Evolutionary conservation across 1,284 basidiomycete genomes (phyloP), one percentile per base, ranked within the genome.

Genomic region (Irpex lacteus): DNA sequence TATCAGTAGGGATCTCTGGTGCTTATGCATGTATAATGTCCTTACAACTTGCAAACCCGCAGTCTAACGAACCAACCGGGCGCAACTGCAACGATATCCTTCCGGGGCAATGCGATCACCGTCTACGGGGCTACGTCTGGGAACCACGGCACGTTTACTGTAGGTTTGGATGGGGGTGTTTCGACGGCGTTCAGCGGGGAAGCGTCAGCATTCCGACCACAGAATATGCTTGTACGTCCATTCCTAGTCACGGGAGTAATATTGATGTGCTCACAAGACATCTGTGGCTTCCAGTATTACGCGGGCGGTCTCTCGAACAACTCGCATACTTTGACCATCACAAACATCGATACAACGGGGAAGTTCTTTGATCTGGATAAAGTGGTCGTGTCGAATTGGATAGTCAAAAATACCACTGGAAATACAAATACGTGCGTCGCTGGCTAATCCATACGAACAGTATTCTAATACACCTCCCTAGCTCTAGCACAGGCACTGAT

Each of bases 121-220:
- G 40, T 65, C 2, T 65, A 65, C 21, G 64, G 64, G 15, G 61
- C 59, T 18, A 65, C 64, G 9, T 59, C 64, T 8, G 13, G 8
- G 9, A 62, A 65, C 40, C 64, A 65, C 18, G 64, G 64, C 5
- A n/a, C 60, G 8, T 65, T 65, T 50, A 52, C 64, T 11, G 60
- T 62, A 1, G 34, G 60, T 2, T 49, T 65, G 13, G 64, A 65
- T 40, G 57, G 61, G 26, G 54, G 32, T 7, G 37, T 34, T 9
- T 56, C 64, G 15, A 4, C 40, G 15, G 44, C 13, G 11, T n/a
- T 47, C 44, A 47, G n/a, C n/a, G 44, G 44, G 44, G 11, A 11
- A n/a, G 44, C 44, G 44, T 47, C 44, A 47, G 44, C 44, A n/a
- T 47, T 47, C n/a, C 44, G 44, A 13, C 44, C 44, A 47, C 44